phyloP scores from a whole-genome alignment of 345 rosid species.

The Eucalyptus polyanthemos region DNA sequence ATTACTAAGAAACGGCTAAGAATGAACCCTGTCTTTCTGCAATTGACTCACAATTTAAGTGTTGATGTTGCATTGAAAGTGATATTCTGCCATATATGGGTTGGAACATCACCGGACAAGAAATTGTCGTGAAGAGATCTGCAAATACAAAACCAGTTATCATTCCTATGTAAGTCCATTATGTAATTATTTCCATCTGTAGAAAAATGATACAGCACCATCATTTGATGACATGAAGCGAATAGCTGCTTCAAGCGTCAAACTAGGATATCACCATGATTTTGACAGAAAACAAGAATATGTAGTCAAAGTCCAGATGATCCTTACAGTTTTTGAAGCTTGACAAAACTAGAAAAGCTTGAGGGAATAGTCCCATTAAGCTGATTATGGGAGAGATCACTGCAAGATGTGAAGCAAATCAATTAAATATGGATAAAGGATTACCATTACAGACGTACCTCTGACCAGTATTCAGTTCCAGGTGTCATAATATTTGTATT shows the following conservation, averaged over 20 bases:
- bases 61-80: slow-evolving; percentile 26
- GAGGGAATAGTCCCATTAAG: slow-evolving; percentile 46
- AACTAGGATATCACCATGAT: background rate
- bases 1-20: background rate
- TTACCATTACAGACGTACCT: background rate
- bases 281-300: background rate
- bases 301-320: background rate
- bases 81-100: slow-evolving; percentile 63
- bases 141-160: slow-evolving; percentile 8
- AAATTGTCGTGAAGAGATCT: slow-evolving; percentile 74
- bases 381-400: slow-evolving; percentile 36
- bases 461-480: background rate
- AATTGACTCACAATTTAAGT: slow-evolving; percentile 50
- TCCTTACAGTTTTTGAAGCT: slow-evolving; percentile 43
- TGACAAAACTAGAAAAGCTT: slow-evolving; percentile 36
- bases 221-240: background rate
- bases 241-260: background rate
- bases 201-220: background rate
- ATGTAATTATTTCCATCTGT: background rate
- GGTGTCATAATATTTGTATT: background rate
- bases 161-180: background rate
- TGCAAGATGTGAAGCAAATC: slow-evolving; percentile 2
- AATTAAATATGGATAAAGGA: background rate
- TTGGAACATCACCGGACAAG: slow-evolving; percentile 55
- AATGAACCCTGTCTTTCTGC: background rate